These are phyloP conservation scores for Canavalia gladiata DNA, from an alignment of 306 rosid genomes.

Conservation along the genomic window DNA sequence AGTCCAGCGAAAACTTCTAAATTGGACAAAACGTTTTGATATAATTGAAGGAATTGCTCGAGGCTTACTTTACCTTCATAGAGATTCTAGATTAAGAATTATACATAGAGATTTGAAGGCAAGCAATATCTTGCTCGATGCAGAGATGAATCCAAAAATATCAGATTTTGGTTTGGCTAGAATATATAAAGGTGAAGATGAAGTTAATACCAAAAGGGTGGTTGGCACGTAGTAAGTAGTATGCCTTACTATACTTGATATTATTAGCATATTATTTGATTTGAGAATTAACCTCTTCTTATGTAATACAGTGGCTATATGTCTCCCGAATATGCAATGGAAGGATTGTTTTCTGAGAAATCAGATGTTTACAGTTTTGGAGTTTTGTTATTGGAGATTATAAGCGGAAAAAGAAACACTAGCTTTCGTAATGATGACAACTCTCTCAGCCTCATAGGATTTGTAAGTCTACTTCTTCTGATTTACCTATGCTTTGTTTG, in stretches of 20 bases:
- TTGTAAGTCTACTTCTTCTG: slow-evolving; percentile 32
- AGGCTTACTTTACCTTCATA: slow-evolving; percentile 51
- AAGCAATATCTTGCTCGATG: slow-evolving; percentile 54
- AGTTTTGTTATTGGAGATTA: slow-evolving; percentile 50
- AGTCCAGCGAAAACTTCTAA: slow-evolving; percentile 22
- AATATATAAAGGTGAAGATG: slow-evolving; percentile 47
- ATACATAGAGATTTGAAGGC: slow-evolving; percentile 53
- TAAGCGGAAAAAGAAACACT: slow-evolving; percentile 52
- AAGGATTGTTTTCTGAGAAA: slow-evolving; percentile 52
- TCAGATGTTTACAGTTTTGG: slow-evolving; percentile 50
- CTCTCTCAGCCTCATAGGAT: slow-evolving; percentile 52
- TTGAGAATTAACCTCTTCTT: neutral
- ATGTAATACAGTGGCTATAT: slow-evolving; percentile 47
- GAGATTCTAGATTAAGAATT: slow-evolving; percentile 52
- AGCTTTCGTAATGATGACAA: slow-evolving; percentile 48
- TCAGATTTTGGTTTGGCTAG: slow-evolving; percentile 54
- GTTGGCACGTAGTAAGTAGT: slow-evolving; percentile 57
- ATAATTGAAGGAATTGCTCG: slow-evolving; percentile 52
- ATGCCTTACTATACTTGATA: neutral
- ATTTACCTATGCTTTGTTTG: neutral
- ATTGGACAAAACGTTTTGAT: slow-evolving; percentile 49
- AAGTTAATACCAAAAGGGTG: slow-evolving; percentile 51
- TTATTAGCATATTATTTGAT: neutral
- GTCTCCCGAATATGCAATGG: slow-evolving; percentile 54
- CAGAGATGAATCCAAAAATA: slow-evolving; percentile 51